Evolutionary conservation across 257 asterid genomes (phyloP), one percentile per base, ranked within the genome.

Genomic region (Ophiorrhiza pumila): DNA sequence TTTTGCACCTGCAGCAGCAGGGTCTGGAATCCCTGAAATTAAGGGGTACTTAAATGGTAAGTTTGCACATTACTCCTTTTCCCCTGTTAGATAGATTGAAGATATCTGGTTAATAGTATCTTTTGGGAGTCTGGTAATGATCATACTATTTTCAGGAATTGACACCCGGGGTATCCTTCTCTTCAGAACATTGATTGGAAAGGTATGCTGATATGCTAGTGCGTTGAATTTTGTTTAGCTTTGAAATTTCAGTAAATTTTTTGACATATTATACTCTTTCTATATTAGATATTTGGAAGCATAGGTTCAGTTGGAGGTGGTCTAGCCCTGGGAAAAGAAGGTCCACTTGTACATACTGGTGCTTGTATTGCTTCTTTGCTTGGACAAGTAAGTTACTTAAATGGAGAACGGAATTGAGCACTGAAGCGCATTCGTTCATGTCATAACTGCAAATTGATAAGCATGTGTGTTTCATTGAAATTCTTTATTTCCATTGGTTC

Each of bases 301-400:
- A 90, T 95, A 78, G 99, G 99, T 74, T 92, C 99, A 29, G 99
- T 95, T 65, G 98, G 96, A 78, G 99, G 98, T 80, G 99, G 99
- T 77, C 77, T 95, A 67, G 99, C 98, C 80, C 94, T 95, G 78
- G 99, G 98, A 62, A 95, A 95, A 90, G 99, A 95, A 90, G 99
- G 99, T 42, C 99, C 98, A 4, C 97, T 95, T 84, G 99, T 95
- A 74, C 99, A 95, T 81, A 87, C 86, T 73, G 98, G 99, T 79
- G 98, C 98, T 74, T 92, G 98, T 79, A 90, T 95, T 81, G 99
- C 99, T 72, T 95, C 99, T 22, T 89, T 95, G 86, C 92, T 95
- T 80, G 99, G 99, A 71, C 99, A 95, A 83, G 99, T 91, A 88
- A 87, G 96, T 81, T 37, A n/a, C 4, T 17, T 35, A n/a, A 3